These are phyloP conservation scores for Aspergillaceae sp. DNA, from an alignment of 2,329 filamentous ascomycete genomes.

Conservation along the genomic window DNA sequence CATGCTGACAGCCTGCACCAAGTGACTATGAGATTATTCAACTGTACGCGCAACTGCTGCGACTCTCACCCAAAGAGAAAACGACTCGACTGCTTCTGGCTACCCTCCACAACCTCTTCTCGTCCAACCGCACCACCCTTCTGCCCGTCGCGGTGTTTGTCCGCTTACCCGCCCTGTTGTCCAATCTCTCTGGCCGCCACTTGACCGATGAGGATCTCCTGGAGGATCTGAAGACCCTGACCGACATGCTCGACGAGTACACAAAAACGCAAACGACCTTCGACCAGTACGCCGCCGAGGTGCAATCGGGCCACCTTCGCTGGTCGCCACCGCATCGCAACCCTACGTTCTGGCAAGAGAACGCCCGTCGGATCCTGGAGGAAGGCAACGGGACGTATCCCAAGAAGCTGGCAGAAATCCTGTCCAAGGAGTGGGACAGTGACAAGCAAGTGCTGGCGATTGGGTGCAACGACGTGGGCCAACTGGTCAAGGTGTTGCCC, in stretches of 20 bases:
- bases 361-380: constrained; percentile 78
- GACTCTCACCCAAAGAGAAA: constrained; percentile 94
- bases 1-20: constrained; percentile 6
- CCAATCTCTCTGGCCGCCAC: constrained; percentile 47
- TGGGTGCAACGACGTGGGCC: constrained; percentile 87
- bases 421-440: constrained; percentile 74
- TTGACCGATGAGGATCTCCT: constrained; percentile 42
- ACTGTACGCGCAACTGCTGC: constrained; percentile 84
- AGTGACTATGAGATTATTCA: constrained; percentile 90
- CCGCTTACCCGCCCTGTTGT: constrained; percentile 59
- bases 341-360: constrained; percentile 82
- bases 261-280: constrained; percentile 60
- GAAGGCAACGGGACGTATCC: constrained; percentile 70
- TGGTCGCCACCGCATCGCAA: constrained; percentile 90
- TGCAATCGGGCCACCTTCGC: constrained; percentile 75
- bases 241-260: constrained; percentile 76
- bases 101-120: constrained; percentile 81
- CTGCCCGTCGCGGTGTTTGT: constrained; percentile 81
- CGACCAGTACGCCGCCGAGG: constrained; percentile 66
- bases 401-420: constrained; percentile 74
- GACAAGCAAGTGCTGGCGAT: constrained; percentile 82
- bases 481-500: constrained; percentile 77
- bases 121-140: constrained; percentile 55
- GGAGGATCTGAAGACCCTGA: constrained; percentile 41
- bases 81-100: constrained; percentile 85